Evolutionary conservation across 2,329 filamentous ascomycete genomes (phyloP), one percentile per base, ranked within the genome.

Genomic region (Xylaria sp.): DNA sequence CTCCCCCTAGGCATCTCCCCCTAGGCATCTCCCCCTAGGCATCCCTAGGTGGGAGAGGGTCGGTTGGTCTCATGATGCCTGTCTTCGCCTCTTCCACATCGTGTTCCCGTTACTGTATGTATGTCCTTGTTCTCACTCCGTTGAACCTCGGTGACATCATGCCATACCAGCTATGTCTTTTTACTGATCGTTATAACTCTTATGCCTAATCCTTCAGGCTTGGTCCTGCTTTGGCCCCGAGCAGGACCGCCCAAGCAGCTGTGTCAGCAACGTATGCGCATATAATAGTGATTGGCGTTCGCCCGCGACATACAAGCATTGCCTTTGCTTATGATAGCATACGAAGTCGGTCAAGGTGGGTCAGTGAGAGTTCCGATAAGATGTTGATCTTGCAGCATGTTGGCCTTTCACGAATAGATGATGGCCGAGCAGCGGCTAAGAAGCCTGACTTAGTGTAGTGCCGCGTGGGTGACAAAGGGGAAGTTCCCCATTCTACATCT

Each of bases 121-220:
- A 27, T 38, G 47, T 27, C 33, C 51, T 15, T 29, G 48, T 21
- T 21, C 35, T 54, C 51, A 51, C 52, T 33, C 33, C 29, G 35
- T 58, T 7, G 47, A 31, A 40, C 37, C 33, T 51, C 47, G 19
- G 52, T 65, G 62, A 65, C 62, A 65, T 65, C 62, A 63, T 59
- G 43, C 54, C 52, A 61, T 55, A 61, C 37, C 52, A 33, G 25
- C 46, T 41, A 40, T 37, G 31, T 48, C n/a, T n/a, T n/a, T n/a
- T n/a, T n/a, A n/a, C n/a, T n/a, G n/a, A n/a, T n/a, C n/a, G n/a
- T n/a, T n/a, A n/a, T n/a, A n/a, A n/a, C n/a, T n/a, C n/a, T n/a
- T n/a, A n/a, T n/a, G n/a, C n/a, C n/a, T n/a, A n/a, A n/a, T n/a
- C n/a, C n/a, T n/a, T n/a, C n/a, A n/a, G n/a, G n/a, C n/a, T n/a